Base-by-base conservation (phyloP, 306 rosid genomes). In the Corylus heterophylla region DNA sequence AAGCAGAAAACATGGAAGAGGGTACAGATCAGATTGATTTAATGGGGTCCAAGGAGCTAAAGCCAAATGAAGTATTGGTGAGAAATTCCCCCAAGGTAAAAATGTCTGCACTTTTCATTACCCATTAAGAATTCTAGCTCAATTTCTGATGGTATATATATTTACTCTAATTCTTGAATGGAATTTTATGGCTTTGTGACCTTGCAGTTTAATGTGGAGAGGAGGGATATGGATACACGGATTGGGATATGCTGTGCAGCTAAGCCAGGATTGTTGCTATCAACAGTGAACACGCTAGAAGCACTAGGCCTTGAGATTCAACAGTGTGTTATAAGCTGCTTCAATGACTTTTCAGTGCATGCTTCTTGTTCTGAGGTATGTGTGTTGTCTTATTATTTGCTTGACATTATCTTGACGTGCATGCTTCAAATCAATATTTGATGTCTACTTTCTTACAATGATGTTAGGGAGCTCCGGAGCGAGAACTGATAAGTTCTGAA, bases 361-460 rank as follows among this genome's bases (percentile, higher is more conserved):
- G 97, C 95, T 81, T 92, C 97, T 81, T 94, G 98, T 82, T 91
- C 97, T 22, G 97, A 91, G 97, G 98, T 94, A 73, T 83, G 80
- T 75, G 9, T 14, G 45, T 11, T 75, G 12, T 54, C 16, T 42
- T 42, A 39, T 31, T 55, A 73, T 2, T 69, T 74, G 11, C 39
- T 73, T 50, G 39, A 35, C 49, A 64, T 74, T 48, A 14, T 71
- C 62, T 78, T 72, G 8, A 63, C 81, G 48, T 63, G 29, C 77
- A 71, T 77, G 72, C 50, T 44, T 85, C 47, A 74, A 77, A 74
- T 47, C 31, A 48, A 74, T 66, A 22, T 22, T 22, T 54, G 58
- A 35, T 75, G 54, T 71, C 52, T 45, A 29, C 75, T 71, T 16
- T 79, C 50, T 71, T 75, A 2, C 66, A 56, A 25, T 81, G 80